These are phyloP conservation scores for Nicotiana undulata DNA, from an alignment of 257 asterid species.

Conservation along the genomic window DNA sequence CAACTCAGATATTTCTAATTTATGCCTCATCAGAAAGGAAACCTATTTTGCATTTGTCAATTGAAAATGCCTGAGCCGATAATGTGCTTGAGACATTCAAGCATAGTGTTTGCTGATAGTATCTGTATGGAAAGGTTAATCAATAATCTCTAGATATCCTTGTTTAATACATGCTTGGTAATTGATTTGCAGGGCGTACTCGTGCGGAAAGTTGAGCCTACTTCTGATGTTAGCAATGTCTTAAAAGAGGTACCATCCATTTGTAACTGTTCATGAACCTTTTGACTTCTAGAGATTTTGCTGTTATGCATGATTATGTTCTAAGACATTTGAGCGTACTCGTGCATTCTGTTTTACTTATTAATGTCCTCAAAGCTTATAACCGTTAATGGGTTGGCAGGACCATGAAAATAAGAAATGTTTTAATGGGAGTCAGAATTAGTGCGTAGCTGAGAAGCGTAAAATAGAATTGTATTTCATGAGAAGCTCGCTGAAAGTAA, in stretches of 20 bases:
- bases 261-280: neutral
- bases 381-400: neutral
- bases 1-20: neutral
- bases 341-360: neutral
- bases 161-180: neutral
- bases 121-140: neutral
- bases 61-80: neutral
- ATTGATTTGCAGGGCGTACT: slow-evolving; percentile 60
- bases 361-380: neutral
- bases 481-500: neutral
- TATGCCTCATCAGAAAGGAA: neutral
- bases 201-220: slow-evolving; percentile 74
- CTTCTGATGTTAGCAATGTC: slow-evolving; percentile 61
- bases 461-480: neutral
- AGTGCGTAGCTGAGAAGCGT: neutral
- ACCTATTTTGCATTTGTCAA: neutral
- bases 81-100: neutral
- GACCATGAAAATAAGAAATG: neutral
- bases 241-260: slow-evolving; percentile 58
- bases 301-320: neutral
- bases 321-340: neutral
- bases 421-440: neutral
- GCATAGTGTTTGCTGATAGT: neutral
- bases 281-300: neutral
- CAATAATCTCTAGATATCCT: neutral